Base-by-base conservation (phyloP, 2,329 filamentous ascomycete genomes). In the Alternaria sp. region DNA sequence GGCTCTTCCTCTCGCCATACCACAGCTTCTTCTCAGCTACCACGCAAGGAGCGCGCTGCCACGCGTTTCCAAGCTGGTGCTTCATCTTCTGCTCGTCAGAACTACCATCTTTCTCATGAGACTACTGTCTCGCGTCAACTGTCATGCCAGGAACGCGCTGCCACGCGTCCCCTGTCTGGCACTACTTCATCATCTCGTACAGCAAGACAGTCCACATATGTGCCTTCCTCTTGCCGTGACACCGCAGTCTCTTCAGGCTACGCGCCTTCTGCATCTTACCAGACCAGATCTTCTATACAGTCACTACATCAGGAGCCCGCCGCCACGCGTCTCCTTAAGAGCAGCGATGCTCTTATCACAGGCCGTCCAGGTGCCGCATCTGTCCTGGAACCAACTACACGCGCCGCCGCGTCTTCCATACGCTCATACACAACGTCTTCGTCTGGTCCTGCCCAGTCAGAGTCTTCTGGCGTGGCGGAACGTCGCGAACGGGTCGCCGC, bases 21-120 rank as follows among this genome's bases (percentile, higher is more conserved):
- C 9, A 42, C 24, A 14, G 14, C 6, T 26, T 29, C 40, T 28
- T 33, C 29, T 33, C 29, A 33, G 29, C 29, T 48, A 10, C 23
- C 23, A 29, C 49, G 49, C 29, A 17, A 51, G 23, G 49, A 51
- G n/a, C 49, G 49, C 23, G 49, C 49, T 24, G 36, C 49, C 49
- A 51, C 49, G 14, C 49, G 49, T 40, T n/a, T 51, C 49, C 36
- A 31, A 24, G 34, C 49, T 23, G 49, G n/a, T 31, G 23, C 36
- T 9, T 11, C 21, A 31, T 40, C 36, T 7, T 28, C 49, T 33
- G 29, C 29, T 33, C 6, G 29, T 33, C 29, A 33, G 29, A 33
- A 33, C 9, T 10, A 42, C 40, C 17, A 2, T 26, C 40, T 26
- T 5, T 14, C 23, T 42, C 40, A 10, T 14, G 40, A 14, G 23